Evolutionary conservation across 768 basidiomycete species (phyloP).

Genomic region (Podaxis sp.): DNA sequence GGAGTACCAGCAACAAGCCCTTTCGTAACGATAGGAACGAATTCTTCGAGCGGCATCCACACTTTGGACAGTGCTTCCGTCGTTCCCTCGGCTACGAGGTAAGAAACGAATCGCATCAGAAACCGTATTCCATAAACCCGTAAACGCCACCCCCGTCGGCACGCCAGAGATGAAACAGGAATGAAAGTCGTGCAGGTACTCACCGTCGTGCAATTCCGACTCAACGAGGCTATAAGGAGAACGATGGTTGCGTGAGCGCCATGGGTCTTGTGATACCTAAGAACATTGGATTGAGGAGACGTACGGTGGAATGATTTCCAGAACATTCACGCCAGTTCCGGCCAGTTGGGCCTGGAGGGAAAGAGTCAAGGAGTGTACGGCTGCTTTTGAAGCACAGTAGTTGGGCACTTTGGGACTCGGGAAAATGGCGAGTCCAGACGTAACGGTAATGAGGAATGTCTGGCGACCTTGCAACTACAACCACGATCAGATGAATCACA

Average conservation of each 20-base stretch:
- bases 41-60: conserved; percentile 52
- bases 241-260: not conserved
- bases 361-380: conserved; percentile 46
- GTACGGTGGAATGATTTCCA: conserved; percentile 58
- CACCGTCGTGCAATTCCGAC: conserved; percentile 59
- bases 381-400: conserved; percentile 57
- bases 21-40: conserved; percentile 29
- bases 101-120: not conserved
- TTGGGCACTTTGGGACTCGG: conserved; percentile 39
- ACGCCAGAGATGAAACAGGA: not conserved
- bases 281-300: conserved; percentile 16
- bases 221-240: conserved; percentile 42
- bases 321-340: conserved; percentile 46
- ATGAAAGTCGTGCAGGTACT: conserved; percentile 14
- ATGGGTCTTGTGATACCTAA: not conserved
- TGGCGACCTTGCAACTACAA: conserved; percentile 39
- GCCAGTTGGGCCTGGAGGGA: conserved; percentile 43
- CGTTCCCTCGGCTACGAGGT: conserved; percentile 44
- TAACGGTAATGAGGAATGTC: conserved; percentile 45
- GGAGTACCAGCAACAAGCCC: conserved; percentile 24
- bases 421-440: conserved; percentile 46
- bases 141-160: not conserved
- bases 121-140: not conserved
- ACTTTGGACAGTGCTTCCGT: conserved; percentile 41
- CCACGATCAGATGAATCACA: not conserved